Evolutionary conservation across 768 basidiomycete genomes (phyloP), one percentile per base, ranked within the genome.

Genomic region (Boletus speciosus): DNA sequence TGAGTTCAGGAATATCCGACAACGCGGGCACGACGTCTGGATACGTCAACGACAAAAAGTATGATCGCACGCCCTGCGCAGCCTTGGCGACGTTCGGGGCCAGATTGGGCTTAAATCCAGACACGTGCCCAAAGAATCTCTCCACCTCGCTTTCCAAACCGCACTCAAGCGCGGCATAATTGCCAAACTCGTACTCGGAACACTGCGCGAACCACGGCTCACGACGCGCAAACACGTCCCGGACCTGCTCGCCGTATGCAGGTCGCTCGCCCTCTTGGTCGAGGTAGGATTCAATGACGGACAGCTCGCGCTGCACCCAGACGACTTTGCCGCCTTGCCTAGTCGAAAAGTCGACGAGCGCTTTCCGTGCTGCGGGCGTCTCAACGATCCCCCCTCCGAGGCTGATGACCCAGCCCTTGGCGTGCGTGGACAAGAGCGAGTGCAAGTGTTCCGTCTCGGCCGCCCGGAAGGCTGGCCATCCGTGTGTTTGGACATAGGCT

Each of bases 371-470:
- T 39, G 76, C 79, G 1, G 85, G 78, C 0, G 85, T 90, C 72
- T 99, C 96, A 31, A 98, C 92, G 53, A 98, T 85, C 1, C 96
- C 96, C 4, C 97, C 97, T 4, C 97, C 96, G 19, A 97, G 83
- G 59, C 90, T 93, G 68, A 98, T 82, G 50, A 98, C 78, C 69
- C 93, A 84, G 0, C 77, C 74, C 5, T 78, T 73, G 39, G 78
- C 73, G 48, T 81, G 76, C 12, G 76, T 74, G 16, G 71, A 63
- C 38, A 96, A 75, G 38, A 97, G 76, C 38, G 90, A 82, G 31
- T 80, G 71, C 11, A 98, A 77, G 48, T 88, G 77, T 9, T 75
- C 79, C 0, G 81, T 74, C 71, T 99, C 97, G 1, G 85, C 87
- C 15, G 72, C 76, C 16, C 97, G 86, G 82, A 99, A 99, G 5